A percentile compares a stretch with the other conserved stretches of the same genome.
These are phyloP conservation scores for Candida ipomoeae DNA, from an alignment of 805 yeast genomes.

Conservation along the genomic window DNA sequence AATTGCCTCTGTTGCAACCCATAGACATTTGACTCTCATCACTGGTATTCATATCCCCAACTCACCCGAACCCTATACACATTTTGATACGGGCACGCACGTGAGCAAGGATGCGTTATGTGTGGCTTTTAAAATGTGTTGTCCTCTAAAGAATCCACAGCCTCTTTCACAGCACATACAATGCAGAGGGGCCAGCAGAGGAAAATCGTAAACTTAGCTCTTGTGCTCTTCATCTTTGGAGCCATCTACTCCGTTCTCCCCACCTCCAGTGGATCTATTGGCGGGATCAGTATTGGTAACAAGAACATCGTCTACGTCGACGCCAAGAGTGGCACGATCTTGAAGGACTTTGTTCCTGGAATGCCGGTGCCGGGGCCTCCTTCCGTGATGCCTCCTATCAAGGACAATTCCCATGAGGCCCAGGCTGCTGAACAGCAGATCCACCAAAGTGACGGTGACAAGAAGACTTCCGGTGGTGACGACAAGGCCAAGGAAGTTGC, in stretches of 20 bases:
- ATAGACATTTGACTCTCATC: not conserved
- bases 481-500: not conserved
- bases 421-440: slow-evolving; percentile 12
- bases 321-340: slow-evolving; percentile 11
- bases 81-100: not conserved
- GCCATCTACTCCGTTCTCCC: slow-evolving; percentile 2
- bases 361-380: not conserved
- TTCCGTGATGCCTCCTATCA: slow-evolving; percentile 2
- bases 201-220: slow-evolving; percentile 2
- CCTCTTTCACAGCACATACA: not conserved
- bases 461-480: not conserved
- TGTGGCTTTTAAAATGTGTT: not conserved
- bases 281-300: not conserved
- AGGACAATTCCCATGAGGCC: slow-evolving; percentile 8
- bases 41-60: no score
- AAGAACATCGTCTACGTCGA: slow-evolving; percentile 17
- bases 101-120: not conserved
- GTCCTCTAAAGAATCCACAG: not conserved
- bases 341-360: slow-evolving; percentile 6
- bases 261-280: not conserved
- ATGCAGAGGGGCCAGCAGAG: slow-evolving; percentile 4
- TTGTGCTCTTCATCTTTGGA: slow-evolving; percentile 3
- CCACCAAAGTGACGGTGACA: not conserved
- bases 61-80: not conserved
- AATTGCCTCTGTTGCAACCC: no score